These are phyloP conservation scores for Vitis rotundifolia DNA, from an alignment of 164 flowering plant species.

Conservation along the genomic window DNA sequence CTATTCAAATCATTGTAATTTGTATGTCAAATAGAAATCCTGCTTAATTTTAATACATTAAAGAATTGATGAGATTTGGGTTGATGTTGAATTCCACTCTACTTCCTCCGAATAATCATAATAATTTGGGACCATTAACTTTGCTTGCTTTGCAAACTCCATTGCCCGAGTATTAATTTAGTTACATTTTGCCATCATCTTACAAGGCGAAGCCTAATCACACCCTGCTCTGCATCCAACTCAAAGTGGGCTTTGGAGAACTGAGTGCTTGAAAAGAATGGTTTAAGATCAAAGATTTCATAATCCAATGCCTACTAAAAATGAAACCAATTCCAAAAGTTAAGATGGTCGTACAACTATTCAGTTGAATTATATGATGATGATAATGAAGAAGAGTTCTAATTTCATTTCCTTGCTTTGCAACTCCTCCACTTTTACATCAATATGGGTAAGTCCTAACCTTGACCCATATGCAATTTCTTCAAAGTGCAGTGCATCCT, in stretches of 20 bases:
- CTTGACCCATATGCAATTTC: conserved; percentile 71
- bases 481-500: conserved; percentile 65
- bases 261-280: conserved; percentile 65
- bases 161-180: too few species aligned
- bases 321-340: neutral
- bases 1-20: too few species aligned
- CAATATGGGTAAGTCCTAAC: conserved; percentile 49
- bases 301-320: conserved; percentile 70
- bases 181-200: conserved; percentile 14
- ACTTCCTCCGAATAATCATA: too few species aligned
- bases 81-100: too few species aligned
- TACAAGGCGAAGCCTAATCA: conserved; percentile 55
- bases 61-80: too few species aligned
- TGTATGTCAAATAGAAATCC: too few species aligned
- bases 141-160: too few species aligned
- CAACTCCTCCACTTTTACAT: conserved; percentile 78
- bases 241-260: conserved; percentile 59
- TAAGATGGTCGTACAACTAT: too few species aligned
- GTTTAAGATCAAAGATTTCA: conserved; percentile 69
- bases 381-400: too few species aligned
- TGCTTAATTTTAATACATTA: too few species aligned
- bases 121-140: too few species aligned
- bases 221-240: conserved; percentile 47
- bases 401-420: conserved; percentile 60
- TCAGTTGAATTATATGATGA: too few species aligned